phyloP scores from a whole-genome alignment of 2,329 filamentous ascomycete genomes.

The Penicillium sp. region DNA sequence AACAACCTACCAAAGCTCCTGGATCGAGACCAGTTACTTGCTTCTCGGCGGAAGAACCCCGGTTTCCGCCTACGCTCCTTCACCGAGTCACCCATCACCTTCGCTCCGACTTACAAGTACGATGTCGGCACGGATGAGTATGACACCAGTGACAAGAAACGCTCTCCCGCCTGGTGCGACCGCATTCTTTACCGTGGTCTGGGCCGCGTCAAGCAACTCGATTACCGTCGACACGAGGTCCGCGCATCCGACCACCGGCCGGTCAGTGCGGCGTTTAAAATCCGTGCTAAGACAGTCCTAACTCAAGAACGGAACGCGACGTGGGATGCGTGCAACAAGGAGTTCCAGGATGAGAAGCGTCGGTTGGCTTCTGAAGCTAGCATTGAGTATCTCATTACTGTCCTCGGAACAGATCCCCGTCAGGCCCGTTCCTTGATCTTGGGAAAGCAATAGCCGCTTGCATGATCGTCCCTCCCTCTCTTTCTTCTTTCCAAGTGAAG shows the following conservation, averaged over 20 bases:
- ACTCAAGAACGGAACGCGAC: slow-evolving; percentile 62
- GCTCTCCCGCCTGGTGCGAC: slow-evolving; percentile 95
- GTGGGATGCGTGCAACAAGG: slow-evolving; percentile 72
- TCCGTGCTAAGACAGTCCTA: slow-evolving; percentile 80
- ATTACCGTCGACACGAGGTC: slow-evolving; percentile 87
- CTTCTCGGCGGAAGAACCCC: slow-evolving; percentile 84
- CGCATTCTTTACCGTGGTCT: slow-evolving; percentile 81
- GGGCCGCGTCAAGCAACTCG: slow-evolving; percentile 79
- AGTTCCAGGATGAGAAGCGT: slow-evolving; percentile 70
- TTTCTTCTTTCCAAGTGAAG: slow-evolving; percentile 6
- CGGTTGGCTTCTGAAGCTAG: slow-evolving; percentile 69
- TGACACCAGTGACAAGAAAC: slow-evolving; percentile 90
- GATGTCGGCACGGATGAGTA: slow-evolving; percentile 94
- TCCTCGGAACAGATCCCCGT: slow-evolving; percentile 58
- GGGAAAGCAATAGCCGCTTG: slow-evolving; percentile 19
- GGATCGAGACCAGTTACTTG: slow-evolving; percentile 88
- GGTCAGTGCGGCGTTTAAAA: slow-evolving; percentile 79
- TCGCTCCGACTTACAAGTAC: slow-evolving; percentile 97
- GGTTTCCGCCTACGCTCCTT: slow-evolving; percentile 86
- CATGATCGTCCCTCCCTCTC: slow-evolving; percentile 1
- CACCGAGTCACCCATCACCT: slow-evolving; percentile 84
- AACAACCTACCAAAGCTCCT: slow-evolving; percentile 82
- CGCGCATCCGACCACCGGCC: slow-evolving; percentile 89
- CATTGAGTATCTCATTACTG: slow-evolving; percentile 63
- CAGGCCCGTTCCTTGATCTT: slow-evolving; percentile 52